These are phyloP conservation scores for Furcasterigmium furcatum DNA, from an alignment of 2,329 filamentous ascomycete species.

Conservation along the genomic window DNA sequence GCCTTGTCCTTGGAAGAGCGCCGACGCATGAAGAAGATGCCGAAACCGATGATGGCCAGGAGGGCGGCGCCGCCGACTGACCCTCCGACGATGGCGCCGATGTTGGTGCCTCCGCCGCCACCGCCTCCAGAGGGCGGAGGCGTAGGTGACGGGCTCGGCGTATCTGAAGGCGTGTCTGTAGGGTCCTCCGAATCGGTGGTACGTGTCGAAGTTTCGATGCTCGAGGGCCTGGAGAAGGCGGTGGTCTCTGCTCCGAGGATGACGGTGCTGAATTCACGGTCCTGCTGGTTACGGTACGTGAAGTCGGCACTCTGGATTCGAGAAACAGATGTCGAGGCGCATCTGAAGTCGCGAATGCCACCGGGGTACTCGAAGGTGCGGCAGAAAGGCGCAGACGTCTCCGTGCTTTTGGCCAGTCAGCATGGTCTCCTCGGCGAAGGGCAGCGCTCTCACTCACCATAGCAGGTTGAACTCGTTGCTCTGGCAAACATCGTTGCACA, in stretches of 20 bases:
- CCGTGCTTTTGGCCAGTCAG: slow-evolving; percentile 1
- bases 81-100: slow-evolving; percentile 33
- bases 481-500: slow-evolving; percentile 10
- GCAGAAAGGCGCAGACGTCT: slow-evolving; percentile 6
- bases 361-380: slow-evolving; percentile 7
- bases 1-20: neutral
- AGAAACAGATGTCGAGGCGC: slow-evolving; percentile 2
- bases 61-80: slow-evolving; percentile 31
- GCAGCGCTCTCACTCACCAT: too few species aligned
- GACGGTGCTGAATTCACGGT: slow-evolving; percentile 3
- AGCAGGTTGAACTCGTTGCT: slow-evolving; percentile 7
- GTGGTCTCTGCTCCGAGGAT: neutral
- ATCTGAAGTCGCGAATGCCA: slow-evolving; percentile 8
- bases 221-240: neutral
- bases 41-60: slow-evolving; percentile 24
- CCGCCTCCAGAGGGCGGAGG: neutral
- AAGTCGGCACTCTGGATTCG: slow-evolving; percentile 1
- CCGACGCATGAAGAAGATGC: slow-evolving; percentile 18
- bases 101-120: neutral
- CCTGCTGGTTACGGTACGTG: slow-evolving; percentile 5
- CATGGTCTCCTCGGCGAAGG: too few species aligned
- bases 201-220: neutral
- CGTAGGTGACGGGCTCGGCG: neutral
- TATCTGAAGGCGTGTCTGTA: neutral
- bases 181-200: neutral